Evolutionary conservation across 2,329 filamentous ascomycete species (phyloP).

Genomic region (Monilinia vaccinii-corymbosi): DNA sequence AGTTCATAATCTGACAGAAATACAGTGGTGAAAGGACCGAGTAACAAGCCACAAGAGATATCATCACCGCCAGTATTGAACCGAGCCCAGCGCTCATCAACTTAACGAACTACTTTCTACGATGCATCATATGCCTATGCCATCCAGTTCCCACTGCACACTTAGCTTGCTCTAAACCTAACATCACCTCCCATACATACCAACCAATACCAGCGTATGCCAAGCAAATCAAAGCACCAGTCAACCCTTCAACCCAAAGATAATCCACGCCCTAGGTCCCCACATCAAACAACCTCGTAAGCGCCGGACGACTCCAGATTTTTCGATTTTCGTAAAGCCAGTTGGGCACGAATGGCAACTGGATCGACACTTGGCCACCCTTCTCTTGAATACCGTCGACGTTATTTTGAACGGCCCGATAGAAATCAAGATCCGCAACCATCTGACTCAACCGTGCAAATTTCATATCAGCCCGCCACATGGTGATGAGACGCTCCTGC

Average conservation of each 20-base stretch:
- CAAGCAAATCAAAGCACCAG: neutral
- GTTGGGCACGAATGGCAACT: neutral
- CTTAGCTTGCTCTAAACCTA: no score
- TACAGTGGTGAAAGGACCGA: rapidly evolving
- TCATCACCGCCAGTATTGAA: neutral
- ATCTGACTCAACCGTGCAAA: neutral
- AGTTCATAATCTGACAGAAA: neutral
- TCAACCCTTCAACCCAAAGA: no score
- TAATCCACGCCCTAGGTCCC: neutral
- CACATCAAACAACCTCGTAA: neutral
- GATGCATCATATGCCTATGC: no score
- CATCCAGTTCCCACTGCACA: no score
- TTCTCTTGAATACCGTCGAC: neutral
- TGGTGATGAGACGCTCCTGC: neutral
- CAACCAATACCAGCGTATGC: no score
- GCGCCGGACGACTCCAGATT: neutral
- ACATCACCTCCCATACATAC: neutral
- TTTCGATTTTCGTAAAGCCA: neutral
- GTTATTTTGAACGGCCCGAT: rapidly evolving
- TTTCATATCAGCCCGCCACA: neutral
- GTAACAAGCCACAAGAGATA: no score
- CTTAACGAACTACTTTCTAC: no score
- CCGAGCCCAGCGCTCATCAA: neutral
- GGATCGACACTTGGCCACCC: neutral
- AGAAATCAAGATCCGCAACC: neutral